A percentile compares a stretch with the other conserved stretches of the same genome.
These are phyloP conservation scores for Firmiana major DNA, from an alignment of 345 rosid genomes.

Conservation along the genomic window DNA sequence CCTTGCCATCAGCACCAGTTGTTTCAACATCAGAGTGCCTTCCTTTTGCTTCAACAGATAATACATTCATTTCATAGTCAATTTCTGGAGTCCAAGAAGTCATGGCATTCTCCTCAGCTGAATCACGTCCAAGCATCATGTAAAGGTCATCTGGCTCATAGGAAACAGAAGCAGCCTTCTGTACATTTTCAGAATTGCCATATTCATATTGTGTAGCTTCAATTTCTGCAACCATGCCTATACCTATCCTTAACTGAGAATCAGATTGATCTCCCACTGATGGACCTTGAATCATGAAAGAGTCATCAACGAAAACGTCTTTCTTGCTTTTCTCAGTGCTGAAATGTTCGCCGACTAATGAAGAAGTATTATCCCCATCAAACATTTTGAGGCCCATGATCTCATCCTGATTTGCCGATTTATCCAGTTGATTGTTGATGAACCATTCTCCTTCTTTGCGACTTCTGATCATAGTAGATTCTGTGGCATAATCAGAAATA, in stretches of 20 bases:
- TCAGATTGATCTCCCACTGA: conserved; percentile 40
- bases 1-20: conserved; percentile 23
- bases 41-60: conserved; percentile 36
- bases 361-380: conserved; percentile 37
- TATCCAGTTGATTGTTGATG: conserved; percentile 36
- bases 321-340: conserved; percentile 37
- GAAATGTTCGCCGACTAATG: conserved; percentile 30
- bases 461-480: conserved; percentile 43
- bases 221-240: conserved; percentile 62
- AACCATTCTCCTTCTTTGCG: conserved; percentile 77
- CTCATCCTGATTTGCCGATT: conserved; percentile 31
- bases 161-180: conserved; percentile 20
- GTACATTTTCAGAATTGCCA: conserved; percentile 28
- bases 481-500: conserved; percentile 39
- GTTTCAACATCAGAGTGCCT: conserved; percentile 30
- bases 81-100: conserved; percentile 78
- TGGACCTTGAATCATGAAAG: conserved; percentile 80
- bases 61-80: conserved; percentile 52
- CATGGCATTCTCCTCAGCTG: conserved; percentile 35
- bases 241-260: conserved; percentile 46
- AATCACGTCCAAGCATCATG: conserved; percentile 81
- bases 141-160: conserved; percentile 90
- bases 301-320: conserved; percentile 66
- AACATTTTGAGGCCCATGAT: conserved; percentile 42
- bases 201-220: conserved; percentile 42